Percentiles rank a stretch among this genome's conserved stretches.
phyloP scores from a whole-genome alignment of 2,329 filamentous ascomycete genomes.

The Pseudogymnoascus sp. region DNA sequence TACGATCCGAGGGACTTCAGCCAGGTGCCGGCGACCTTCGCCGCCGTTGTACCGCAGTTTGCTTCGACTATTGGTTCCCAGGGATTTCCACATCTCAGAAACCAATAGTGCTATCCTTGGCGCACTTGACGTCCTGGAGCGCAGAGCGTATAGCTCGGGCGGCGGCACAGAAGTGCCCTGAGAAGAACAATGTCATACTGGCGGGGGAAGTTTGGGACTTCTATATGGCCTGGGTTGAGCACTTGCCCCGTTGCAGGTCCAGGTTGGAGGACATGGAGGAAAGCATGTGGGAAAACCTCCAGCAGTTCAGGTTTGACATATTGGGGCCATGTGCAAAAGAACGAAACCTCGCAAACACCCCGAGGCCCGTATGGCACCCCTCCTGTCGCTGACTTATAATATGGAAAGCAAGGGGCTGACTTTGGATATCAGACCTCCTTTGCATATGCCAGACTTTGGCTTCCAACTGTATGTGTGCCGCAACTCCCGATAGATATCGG shows the following conservation, averaged over 20 bases:
- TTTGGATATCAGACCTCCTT: background rate
- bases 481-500: background rate
- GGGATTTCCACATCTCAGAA: background rate
- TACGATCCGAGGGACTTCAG: background rate
- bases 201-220: conserved; percentile 17
- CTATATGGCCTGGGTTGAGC: conserved; percentile 13
- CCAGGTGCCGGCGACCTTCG: background rate
- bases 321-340: background rate
- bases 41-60: background rate
- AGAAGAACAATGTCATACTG: background rate
- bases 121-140: conserved; percentile 18
- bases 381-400: background rate
- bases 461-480: background rate
- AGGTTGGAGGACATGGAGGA: background rate
- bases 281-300: conserved; percentile 10
- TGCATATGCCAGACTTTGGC: conserved; percentile 1
- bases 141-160: conserved; percentile 17
- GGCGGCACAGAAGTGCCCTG: background rate
- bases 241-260: background rate
- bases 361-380: background rate
- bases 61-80: background rate
- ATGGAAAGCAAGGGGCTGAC: background rate
- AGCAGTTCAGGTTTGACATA: background rate
- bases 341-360: background rate
- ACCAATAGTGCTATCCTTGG: conserved; percentile 13